A percentile compares a stretch with the other conserved stretches of the same genome.
Evolutionary conservation across 176 grass and related monocot species (phyloP).

Genomic region (Bolboschoenus planiculmis): DNA sequence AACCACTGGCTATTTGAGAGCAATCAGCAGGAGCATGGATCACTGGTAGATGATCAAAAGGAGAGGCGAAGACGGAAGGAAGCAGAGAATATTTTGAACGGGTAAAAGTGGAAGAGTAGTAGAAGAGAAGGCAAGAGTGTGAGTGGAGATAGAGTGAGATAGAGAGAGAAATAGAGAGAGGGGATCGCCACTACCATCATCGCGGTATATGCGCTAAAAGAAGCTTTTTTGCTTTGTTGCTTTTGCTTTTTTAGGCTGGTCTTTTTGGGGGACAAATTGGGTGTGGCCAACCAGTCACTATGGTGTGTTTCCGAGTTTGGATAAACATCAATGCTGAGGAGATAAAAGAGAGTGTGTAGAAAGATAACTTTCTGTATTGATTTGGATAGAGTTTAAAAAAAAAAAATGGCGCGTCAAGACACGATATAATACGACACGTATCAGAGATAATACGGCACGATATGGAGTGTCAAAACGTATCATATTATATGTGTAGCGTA

Average conservation of each 20-base stretch:
- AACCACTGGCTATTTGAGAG: conserved; percentile 27
- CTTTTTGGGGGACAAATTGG: conserved; percentile 2
- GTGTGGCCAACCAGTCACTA: conserved; percentile 6
- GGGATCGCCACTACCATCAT: conserved; percentile 37
- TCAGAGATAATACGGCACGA: too few relatives aligned
- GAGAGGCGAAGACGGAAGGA: conserved; percentile 12
- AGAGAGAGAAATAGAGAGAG: conserved; percentile 28
- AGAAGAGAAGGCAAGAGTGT: conserved; percentile 32
- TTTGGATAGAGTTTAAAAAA: too few relatives aligned
- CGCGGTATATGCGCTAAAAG: conserved; percentile 26
- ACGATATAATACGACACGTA: too few relatives aligned
- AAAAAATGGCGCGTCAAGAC: too few relatives aligned
- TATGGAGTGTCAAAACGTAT: too few relatives aligned
- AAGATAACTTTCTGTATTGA: too few relatives aligned
- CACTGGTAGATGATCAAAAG: conserved; percentile 10
- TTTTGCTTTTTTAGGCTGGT: conserved; percentile 12
- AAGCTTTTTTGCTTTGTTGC: conserved; percentile 35
- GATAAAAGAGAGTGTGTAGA: too few relatives aligned
- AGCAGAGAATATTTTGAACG: conserved; percentile 20
- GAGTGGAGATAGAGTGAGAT: conserved; percentile 19
- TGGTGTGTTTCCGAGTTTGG: too few relatives aligned
- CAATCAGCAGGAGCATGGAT: neutral
- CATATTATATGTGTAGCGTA: too few relatives aligned
- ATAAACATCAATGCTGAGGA: too few relatives aligned
- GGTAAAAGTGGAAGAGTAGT: conserved; percentile 33